Evolutionary conservation across 2,329 filamentous ascomycete species (phyloP).

Genomic region (Fusarium sp.): DNA sequence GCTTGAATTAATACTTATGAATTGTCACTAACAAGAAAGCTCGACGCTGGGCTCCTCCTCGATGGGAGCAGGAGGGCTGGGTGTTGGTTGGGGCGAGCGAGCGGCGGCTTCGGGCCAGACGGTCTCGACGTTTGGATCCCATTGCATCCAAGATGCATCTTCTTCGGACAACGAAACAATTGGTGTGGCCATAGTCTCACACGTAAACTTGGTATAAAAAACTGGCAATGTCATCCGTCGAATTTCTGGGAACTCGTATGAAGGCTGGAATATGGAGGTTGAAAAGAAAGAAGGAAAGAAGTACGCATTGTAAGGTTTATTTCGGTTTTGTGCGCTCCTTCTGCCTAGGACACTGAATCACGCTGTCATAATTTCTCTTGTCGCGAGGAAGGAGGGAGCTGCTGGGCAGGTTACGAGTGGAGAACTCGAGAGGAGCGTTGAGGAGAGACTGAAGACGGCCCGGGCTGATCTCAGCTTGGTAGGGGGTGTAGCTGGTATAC

Average conservation of each 20-base stretch:
- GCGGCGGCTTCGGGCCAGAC: background rate
- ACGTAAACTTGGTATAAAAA: background rate
- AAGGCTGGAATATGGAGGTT: background rate
- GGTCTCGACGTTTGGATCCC: too few relatives aligned
- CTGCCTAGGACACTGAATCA: background rate
- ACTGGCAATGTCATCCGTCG: accelerated
- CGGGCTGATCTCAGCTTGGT: background rate
- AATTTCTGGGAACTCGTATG: accelerated
- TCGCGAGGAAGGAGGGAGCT: background rate
- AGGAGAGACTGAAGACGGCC: background rate
- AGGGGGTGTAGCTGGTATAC: background rate
- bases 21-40: background rate
- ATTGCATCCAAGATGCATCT: background rate
- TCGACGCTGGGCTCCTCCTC: background rate
- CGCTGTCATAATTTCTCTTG: background rate
- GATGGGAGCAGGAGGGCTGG: background rate
- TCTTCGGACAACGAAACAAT: accelerated
- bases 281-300: background rate
- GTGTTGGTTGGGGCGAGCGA: background rate
- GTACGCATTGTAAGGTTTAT: background rate
- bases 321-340: background rate
- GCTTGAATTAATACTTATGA: background rate
- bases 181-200: accelerated
- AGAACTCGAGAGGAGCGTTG: background rate
- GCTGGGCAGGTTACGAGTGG: background rate